Percentiles rank a stretch among this genome's conserved stretches.
Conservation (phyloP, 306 rosid genomes). For the Vicia faba region DNA sequence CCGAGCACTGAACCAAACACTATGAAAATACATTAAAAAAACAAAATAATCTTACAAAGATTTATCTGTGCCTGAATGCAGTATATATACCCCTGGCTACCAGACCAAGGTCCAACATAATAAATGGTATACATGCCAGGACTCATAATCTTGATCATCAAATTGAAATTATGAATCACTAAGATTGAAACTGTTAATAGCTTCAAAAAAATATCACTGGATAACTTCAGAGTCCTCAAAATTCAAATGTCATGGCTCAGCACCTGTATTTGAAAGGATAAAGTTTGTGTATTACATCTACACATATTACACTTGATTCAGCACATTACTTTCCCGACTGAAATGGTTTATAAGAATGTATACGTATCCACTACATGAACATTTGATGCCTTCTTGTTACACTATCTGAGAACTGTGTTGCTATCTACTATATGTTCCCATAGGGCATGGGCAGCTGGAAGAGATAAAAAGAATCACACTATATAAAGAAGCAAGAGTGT, state of each 20-base stretch:
- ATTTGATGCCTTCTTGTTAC: constrained; percentile 33
- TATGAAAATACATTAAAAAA: constrained; percentile 28
- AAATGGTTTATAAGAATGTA: constrained; percentile 38
- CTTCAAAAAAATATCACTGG: constrained; percentile 38
- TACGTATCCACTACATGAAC: constrained; percentile 29
- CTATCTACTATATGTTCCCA: constrained; percentile 34
- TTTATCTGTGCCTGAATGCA: constrained; percentile 20
- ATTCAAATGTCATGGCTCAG: constrained; percentile 33
- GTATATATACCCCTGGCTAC: constrained; percentile 14
- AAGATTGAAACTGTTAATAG: constrained; percentile 31
- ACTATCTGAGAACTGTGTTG: constrained; percentile 29
- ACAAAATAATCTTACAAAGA: constrained; percentile 17
- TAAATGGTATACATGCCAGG: constrained; percentile 27
- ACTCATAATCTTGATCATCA: constrained; percentile 23
- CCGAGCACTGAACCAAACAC: constrained; percentile 21
- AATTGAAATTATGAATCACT: constrained; percentile 31
- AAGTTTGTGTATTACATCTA: constrained; percentile 39
- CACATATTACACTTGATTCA: constrained; percentile 41
- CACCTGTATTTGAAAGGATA: constrained; percentile 32
- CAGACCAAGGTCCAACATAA: constrained; percentile 14
- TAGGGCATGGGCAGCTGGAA: constrained; percentile 34
- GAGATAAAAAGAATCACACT: constrained; percentile 10
- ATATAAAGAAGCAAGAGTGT: constrained; percentile 19
- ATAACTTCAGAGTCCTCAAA: constrained; percentile 39
- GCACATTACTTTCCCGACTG: constrained; percentile 34